These are phyloP conservation scores for Trifolium subterraneum DNA, from an alignment of 306 rosid genomes.

Conservation along the genomic window DNA sequence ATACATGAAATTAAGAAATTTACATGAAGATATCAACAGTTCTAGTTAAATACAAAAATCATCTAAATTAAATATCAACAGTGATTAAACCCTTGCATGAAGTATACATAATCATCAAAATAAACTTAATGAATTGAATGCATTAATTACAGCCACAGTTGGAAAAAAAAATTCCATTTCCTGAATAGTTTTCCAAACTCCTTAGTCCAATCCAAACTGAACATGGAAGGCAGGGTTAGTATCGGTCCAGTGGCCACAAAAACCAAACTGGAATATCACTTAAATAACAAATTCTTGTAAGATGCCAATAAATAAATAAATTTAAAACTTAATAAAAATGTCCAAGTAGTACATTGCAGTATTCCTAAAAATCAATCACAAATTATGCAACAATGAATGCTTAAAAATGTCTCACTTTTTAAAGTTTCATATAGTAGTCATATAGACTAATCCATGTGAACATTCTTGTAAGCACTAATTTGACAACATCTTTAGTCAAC, in stretches of 20 bases:
- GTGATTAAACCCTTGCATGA: neutral
- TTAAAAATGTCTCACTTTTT: too few relatives aligned
- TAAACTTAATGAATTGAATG: neutral
- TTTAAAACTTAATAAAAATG: too few relatives aligned
- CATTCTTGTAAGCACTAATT: too few relatives aligned
- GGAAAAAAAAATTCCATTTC: neutral
- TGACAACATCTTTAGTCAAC: too few relatives aligned
- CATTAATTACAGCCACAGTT: conserved; percentile 24
- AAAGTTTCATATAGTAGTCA: too few relatives aligned
- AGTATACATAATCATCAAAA: conserved; percentile 21
- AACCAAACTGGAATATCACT: conserved; percentile 13
- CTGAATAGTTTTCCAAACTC: conserved; percentile 38
- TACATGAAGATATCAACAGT: conserved; percentile 5
- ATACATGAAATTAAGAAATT: neutral
- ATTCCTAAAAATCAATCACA: neutral
- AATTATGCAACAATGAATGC: neutral
- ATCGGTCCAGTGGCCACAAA: conserved; percentile 11
- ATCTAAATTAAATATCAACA: neutral
- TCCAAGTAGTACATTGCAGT: too few relatives aligned
- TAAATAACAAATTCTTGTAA: neutral
- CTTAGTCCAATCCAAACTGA: conserved; percentile 33
- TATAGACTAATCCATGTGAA: too few relatives aligned
- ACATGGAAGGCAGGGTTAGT: conserved; percentile 21
- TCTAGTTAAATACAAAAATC: conserved; percentile 13
- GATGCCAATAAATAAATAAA: conserved; percentile 6